These are phyloP conservation scores for Aspergillus steynii DNA, from an alignment of 495 filamentous ascomycete genomes.

Conservation along the genomic window DNA sequence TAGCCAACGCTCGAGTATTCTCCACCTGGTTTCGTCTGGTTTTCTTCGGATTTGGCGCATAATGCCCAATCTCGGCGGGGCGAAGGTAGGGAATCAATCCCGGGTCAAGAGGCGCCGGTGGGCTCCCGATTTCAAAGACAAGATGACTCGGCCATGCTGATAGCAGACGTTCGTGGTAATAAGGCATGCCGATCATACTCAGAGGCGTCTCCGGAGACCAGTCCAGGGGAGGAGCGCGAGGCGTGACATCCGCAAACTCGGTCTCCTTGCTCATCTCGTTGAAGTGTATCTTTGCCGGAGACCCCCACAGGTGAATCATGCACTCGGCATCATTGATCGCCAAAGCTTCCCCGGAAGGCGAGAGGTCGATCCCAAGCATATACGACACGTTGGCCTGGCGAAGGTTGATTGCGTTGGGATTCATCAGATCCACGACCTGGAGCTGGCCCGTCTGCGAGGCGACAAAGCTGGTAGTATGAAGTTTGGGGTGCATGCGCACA, in stretches of 20 bases:
- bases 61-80: constrained; percentile 67
- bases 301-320: constrained; percentile 87
- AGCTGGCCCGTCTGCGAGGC: constrained; percentile 87
- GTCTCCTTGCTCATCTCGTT: constrained; percentile 77
- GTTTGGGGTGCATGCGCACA: constrained; percentile 91
- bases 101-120: constrained; percentile 75
- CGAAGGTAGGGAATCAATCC: constrained; percentile 66
- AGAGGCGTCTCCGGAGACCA: constrained; percentile 79
- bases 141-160: constrained; percentile 88
- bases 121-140: constrained; percentile 79
- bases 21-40: constrained; percentile 79
- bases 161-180: constrained; percentile 81
- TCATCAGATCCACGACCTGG: constrained; percentile 93
- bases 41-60: constrained; percentile 75
- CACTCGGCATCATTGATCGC: constrained; percentile 78
- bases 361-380: constrained; percentile 77
- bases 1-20: constrained; percentile 58
- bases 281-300: constrained; percentile 84
- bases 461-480: constrained; percentile 90
- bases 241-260: constrained; percentile 70
- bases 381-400: constrained; percentile 79
- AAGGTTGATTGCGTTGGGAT: constrained; percentile 85
- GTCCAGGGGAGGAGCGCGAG: constrained; percentile 53
- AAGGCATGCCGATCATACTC: constrained; percentile 86
- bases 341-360: constrained; percentile 86